Base-by-base conservation (phyloP, 495 filamentous ascomycete genomes). In the Usnea hakonensis region DNA sequence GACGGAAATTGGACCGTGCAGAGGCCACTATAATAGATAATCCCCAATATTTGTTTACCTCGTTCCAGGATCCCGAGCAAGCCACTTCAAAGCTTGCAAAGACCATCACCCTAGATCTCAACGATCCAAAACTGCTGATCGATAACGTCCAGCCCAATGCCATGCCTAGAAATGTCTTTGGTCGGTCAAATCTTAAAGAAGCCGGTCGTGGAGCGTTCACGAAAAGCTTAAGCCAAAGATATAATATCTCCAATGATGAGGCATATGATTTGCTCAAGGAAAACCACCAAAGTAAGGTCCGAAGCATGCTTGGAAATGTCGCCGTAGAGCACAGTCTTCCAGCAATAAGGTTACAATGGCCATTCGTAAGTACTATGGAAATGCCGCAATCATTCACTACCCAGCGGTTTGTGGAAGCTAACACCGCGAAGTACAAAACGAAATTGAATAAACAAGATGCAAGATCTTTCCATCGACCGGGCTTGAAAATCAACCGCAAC, bases 221-320 rank as follows among this genome's bases (percentile, higher is more conserved):
- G 72, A 77, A 44, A 72, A 72, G 74, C 55, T 74, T 95, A n/a
- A 83, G 79, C 32, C 81, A 86, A 64, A 83, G 91, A 28, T 97
- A 95, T 80, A 97, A 97, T 72, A 88, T 96, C 55, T 96, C 93
- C 33, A 96, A 96, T 62, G 94, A 99, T 68, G 87, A 90, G 52
- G 92, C 91, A 2, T 99, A 99, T 70, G 90, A 96, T 67, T 85
- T 89, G 57, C 81, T 99, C 48, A 97, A 99, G 74, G 90, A 95
- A 71, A 99, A 97, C 71, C 90, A 91, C 65, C 90, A 95, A 75
- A 93, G 87, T 79, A 96, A 95, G 74, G 87, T 99, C 65, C 86
- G 94, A 44, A 93, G 90, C 53, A 95, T 88, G 0, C 79, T 99
- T 57, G 90, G 90, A 9, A 90, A 89, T 65, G 77, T 95, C 37